Evolutionary conservation across 2,329 filamentous ascomycete genomes (phyloP).

Genomic region (Ophiostoma sp.): DNA sequence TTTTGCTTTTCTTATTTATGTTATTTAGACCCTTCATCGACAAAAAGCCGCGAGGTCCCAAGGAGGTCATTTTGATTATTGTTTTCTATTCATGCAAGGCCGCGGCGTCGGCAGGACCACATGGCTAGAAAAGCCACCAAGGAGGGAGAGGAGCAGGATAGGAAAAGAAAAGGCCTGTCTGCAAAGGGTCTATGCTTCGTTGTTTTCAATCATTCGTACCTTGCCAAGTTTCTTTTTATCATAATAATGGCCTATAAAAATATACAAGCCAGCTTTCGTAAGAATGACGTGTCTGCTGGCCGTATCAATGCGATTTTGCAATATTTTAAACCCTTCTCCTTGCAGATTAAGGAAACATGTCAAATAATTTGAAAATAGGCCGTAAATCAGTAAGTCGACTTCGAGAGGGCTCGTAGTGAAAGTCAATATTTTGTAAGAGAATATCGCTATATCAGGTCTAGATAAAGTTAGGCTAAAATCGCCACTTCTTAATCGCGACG

Average conservation of each 20-base stretch:
- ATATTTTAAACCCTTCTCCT: not conserved
- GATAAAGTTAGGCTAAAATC: not conserved
- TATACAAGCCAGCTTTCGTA: not conserved
- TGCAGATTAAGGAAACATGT: not conserved
- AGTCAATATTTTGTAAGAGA: not conserved
- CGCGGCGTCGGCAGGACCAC: not conserved
- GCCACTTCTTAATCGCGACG: conserved; percentile 2
- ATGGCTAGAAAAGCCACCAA: not conserved
- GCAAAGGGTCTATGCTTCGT: not conserved
- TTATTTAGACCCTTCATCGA: not conserved
- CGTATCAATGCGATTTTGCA: not conserved
- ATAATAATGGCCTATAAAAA: too few species aligned
- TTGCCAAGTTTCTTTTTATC: not conserved
- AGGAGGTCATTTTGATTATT: not conserved
- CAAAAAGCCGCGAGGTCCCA: not conserved
- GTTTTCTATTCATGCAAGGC: not conserved
- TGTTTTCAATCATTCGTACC: too few species aligned
- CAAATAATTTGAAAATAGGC: not conserved
- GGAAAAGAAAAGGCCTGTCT: not conserved
- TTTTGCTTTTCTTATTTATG: not conserved
- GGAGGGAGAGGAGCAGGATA: not conserved
- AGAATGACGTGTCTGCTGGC: not conserved
- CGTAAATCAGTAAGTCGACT: not conserved
- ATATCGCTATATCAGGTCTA: not conserved
- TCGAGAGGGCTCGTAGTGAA: too few species aligned